Evolutionary conservation across 768 basidiomycete genomes (phyloP), one percentile per base, ranked within the genome.

Genomic region (Tulasnella sp.): DNA sequence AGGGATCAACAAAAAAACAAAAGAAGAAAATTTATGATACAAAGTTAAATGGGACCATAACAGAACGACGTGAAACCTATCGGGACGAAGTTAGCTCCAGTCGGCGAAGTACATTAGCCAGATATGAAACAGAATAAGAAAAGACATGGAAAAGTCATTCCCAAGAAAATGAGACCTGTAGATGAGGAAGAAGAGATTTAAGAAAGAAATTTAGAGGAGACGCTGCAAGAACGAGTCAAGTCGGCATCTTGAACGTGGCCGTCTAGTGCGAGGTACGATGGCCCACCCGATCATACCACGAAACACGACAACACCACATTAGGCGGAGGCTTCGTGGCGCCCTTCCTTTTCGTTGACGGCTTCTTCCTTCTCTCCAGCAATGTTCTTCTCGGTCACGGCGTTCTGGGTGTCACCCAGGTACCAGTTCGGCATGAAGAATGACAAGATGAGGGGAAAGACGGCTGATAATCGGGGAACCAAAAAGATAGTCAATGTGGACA

Each of bases 341-440:
- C 61, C 61, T 35, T 67, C 61, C 61, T 67, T 67, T 29, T 32
- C 26, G 18, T 67, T 32, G 61, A 67, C 61, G 61, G 23, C 61
- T 32, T 32, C 61, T 5, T 26, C 32, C 16, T 67, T 67, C 32
- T 67, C 61, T 2, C 61, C 61, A 67, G 61, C 61, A 32, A 67
- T 67, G 32, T 67, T 35, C 61, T 67, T 67, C 26, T 67, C 61
- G 9, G 61, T 67, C 10, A 91, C 87, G 0, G 91, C 91, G 82
- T 93, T 93, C 83, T 93, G 92, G 57, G 84, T 85, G 81, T 92
- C 89, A 20, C 90, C 89, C 73, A 95, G 89, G 79, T 88, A 87
- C 87, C 89, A 91, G 81, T 92, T 85, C 18, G 89, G 88, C 85
- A 92, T 90, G 75, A 89, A 84, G 80, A 92, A 83, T 2, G 91